phyloP scores from a whole-genome alignment of 805 yeast genomes.

The Lipomyces chichibuensis region DNA sequence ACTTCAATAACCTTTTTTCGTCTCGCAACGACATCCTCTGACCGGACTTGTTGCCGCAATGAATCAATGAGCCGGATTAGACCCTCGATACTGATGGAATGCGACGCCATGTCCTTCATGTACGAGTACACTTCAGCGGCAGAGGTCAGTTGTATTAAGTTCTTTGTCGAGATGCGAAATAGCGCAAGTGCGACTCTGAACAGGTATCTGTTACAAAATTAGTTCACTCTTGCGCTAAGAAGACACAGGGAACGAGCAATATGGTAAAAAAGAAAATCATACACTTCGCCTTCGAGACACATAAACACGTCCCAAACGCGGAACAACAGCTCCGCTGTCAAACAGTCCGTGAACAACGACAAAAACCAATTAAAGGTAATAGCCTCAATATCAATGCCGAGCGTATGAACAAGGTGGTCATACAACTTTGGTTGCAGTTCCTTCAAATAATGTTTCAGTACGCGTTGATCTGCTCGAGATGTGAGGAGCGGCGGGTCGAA shows the following conservation, averaged over 20 bases:
- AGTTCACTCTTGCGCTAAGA: not conserved
- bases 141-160: conserved; percentile 36
- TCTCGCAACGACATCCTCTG: conserved; percentile 36
- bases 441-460: conserved; percentile 47
- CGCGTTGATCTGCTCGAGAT: conserved; percentile 50
- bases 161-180: conserved; percentile 39
- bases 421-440: conserved; percentile 49
- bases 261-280: not conserved
- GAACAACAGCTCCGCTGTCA: conserved; percentile 57
- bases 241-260: too few species aligned
- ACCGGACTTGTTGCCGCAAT: conserved; percentile 32
- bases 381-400: conserved; percentile 53
- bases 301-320: conserved; percentile 56
- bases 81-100: conserved; percentile 40
- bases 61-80: conserved; percentile 40
- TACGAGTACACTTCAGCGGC: conserved; percentile 43
- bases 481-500: conserved; percentile 46
- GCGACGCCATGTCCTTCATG: conserved; percentile 42
- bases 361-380: conserved; percentile 62
- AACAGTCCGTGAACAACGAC: conserved; percentile 55
- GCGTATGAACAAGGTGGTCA: conserved; percentile 44
- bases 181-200: conserved; percentile 44
- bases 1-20: conserved; percentile 32
- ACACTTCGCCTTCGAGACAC: conserved; percentile 49
- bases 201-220: conserved; percentile 27